A percentile compares a stretch with the other conserved stretches of the same genome.
Conservation (phyloP, 2,329 filamentous ascomycete species). For the Fusarium falciforme region DNA sequence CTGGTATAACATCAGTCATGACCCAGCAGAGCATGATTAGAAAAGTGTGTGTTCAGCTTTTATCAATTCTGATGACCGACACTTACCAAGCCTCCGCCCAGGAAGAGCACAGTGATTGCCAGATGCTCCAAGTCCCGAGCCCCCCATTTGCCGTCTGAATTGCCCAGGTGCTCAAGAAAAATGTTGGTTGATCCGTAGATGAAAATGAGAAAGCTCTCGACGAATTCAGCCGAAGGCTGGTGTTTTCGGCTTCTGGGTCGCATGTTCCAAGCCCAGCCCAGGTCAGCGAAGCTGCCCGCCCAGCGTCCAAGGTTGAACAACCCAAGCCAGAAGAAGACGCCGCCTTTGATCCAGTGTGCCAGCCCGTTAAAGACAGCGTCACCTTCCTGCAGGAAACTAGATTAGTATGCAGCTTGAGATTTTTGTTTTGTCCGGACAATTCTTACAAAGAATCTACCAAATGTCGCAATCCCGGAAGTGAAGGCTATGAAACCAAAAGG, state of each 20-base stretch:
- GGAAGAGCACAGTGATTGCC: neutral
- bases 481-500: neutral
- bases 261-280: slow-evolving; percentile 95
- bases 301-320: slow-evolving; percentile 86
- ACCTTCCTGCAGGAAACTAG: neutral
- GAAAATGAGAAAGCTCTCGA: neutral
- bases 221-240: neutral
- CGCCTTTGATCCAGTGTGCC: slow-evolving; percentile 93
- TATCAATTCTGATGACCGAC: neutral
- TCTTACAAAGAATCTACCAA: neutral
- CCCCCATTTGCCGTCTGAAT: neutral
- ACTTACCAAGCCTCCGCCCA: neutral
- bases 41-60: neutral
- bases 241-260: slow-evolving; percentile 70
- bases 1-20: neutral
- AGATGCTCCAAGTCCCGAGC: neutral
- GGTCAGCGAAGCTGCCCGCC: slow-evolving; percentile 87
- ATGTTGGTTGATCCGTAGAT: neutral
- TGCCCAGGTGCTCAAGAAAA: neutral
- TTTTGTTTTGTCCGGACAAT: neutral
- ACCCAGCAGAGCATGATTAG: neutral
- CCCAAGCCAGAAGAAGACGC: slow-evolving; percentile 95
- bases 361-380: slow-evolving; percentile 57
- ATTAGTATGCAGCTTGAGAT: neutral
- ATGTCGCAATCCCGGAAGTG: neutral